A percentile compares a stretch with the other conserved stretches of the same genome.
phyloP scores from a whole-genome alignment of 148 eudicot species.

The Vaccinium vitisidaea region DNA sequence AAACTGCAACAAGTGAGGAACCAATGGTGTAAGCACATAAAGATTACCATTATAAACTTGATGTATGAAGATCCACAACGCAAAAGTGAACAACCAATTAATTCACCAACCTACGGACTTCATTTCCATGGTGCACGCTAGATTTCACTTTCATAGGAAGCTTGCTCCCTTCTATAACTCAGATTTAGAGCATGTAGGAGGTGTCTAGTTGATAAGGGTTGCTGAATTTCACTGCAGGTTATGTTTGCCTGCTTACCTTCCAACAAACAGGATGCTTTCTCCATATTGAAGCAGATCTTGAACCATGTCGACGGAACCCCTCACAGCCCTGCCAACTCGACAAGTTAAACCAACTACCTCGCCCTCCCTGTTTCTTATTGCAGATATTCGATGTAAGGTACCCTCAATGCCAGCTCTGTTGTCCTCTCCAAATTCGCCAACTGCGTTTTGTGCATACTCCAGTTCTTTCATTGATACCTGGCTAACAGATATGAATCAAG shows the following conservation, averaged over 20 bases:
- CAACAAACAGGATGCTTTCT: slow-evolving; percentile 49
- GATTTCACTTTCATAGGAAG: slow-evolving; percentile 5
- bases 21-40: slow-evolving; percentile 4
- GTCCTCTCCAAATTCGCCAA: slow-evolving; percentile 48
- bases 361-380: slow-evolving; percentile 41
- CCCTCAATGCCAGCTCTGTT: slow-evolving; percentile 55
- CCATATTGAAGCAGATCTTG: slow-evolving; percentile 48
- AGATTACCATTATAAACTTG: background rate
- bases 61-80: background rate
- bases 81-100: background rate
- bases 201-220: background rate
- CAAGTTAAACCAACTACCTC: slow-evolving; percentile 50
- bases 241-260: slow-evolving; percentile 34
- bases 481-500: slow-evolving; percentile 6
- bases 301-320: slow-evolving; percentile 39
- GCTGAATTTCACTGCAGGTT: background rate
- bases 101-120: background rate
- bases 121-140: background rate
- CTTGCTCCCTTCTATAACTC: background rate
- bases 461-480: slow-evolving; percentile 44
- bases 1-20: background rate
- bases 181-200: background rate
- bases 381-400: slow-evolving; percentile 54
- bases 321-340: slow-evolving; percentile 49
- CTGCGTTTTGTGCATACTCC: slow-evolving; percentile 41